A percentile compares a stretch with the other conserved stretches of the same genome.
These are phyloP conservation scores for Porphyra umbilicalis DNA, from an alignment of 31 red algal species.

Conservation along the genomic window DNA sequence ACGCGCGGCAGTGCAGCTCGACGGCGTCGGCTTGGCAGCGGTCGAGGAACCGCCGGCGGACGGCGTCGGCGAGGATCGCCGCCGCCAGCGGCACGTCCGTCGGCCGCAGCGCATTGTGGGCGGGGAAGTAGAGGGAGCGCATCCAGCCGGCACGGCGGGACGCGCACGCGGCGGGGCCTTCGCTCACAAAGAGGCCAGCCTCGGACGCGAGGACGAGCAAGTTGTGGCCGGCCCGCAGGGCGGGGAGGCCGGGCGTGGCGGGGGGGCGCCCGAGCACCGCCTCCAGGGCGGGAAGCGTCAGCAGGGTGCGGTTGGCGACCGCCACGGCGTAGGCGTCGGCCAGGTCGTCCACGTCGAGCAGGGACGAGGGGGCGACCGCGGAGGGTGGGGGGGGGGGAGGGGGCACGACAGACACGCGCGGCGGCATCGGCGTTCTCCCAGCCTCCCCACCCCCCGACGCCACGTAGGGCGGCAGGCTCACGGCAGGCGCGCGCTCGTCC, in stretches of 20 bases:
- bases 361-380: too few species aligned
- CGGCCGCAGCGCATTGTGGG: neutral
- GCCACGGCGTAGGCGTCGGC: neutral
- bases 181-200: neutral
- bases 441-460: neutral
- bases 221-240: neutral
- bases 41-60: neutral
- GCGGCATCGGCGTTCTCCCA: too few species aligned
- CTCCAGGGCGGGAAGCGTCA: neutral
- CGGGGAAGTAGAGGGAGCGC: neutral
- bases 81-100: neutral
- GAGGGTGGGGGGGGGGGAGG: too few species aligned
- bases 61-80: neutral
- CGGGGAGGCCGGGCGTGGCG: neutral
- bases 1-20: neutral
- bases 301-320: neutral
- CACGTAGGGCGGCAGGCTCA: neutral
- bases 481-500: neutral
- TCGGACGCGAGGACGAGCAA: neutral
- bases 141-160: neutral
- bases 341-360: neutral
- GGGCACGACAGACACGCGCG: too few species aligned
- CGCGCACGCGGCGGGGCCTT: neutral
- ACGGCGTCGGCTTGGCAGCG: neutral
- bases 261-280: neutral